Percentiles rank a stretch among this genome's conserved stretches.
Conservation (phyloP, 495 filamentous ascomycete species). For the Penicillium mononematosum region DNA sequence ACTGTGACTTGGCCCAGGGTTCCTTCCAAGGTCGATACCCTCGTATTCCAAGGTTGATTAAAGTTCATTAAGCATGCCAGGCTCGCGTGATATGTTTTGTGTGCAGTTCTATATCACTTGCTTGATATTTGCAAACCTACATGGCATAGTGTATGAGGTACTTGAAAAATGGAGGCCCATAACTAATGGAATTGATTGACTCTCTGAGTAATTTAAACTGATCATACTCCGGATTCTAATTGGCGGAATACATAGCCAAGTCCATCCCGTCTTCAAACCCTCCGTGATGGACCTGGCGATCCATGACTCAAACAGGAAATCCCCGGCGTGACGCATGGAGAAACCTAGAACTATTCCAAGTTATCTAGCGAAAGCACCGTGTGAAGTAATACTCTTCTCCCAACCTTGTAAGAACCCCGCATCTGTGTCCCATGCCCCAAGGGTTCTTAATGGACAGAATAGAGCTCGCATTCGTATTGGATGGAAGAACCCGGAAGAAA, state of each 20-base stretch:
- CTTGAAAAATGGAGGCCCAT: neutral
- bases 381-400: slow-evolving; percentile 4
- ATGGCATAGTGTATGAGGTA: neutral
- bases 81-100: neutral
- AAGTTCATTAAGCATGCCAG: neutral
- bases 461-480: slow-evolving; percentile 22
- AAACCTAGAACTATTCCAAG: neutral
- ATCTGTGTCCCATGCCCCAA: slow-evolving; percentile 10
- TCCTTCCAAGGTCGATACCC: neutral
- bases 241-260: slow-evolving; percentile 1
- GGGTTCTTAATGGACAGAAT: slow-evolving; percentile 17
- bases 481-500: slow-evolving; percentile 25
- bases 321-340: neutral
- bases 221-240: slow-evolving; percentile 6
- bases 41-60: neutral
- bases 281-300: slow-evolving; percentile 4
- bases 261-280: neutral
- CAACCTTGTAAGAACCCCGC: slow-evolving; percentile 20
- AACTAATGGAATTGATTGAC: neutral
- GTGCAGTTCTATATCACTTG: slow-evolving; percentile 2
- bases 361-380: neutral
- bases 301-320: slow-evolving; percentile 1
- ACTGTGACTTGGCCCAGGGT: neutral
- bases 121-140: neutral
- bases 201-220: neutral